Base-by-base conservation (phyloP, 1,284 basidiomycete genomes). In the Inonotus obliquus region DNA sequence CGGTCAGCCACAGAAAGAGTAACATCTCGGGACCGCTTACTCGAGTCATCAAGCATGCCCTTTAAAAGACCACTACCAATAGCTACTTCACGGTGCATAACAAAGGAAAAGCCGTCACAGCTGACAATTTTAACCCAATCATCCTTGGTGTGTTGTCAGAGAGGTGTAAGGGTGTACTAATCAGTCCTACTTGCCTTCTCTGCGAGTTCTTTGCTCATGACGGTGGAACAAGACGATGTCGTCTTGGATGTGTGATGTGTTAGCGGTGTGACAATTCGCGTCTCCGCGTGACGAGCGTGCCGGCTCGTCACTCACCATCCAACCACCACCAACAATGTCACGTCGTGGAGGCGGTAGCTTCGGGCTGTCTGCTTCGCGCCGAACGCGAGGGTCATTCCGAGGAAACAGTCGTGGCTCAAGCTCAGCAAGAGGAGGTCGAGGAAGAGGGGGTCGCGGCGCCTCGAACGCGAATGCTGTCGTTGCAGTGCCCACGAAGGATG, bases 81-180 rank as follows among this genome's bases (percentile, higher is more conserved):
- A 0, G 82, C 82, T 14, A 85, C 78, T 62, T 80, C 82, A 39
- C 84, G 77, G 54, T 75, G 77, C 39, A 87, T 78, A 48, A 89
- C 74, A 68, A 80, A 88, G 11, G 82, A 81, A 69, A 82, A 85
- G 1, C 84, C 85, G 63, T 87, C 84, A 9, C 70, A 75, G 71
- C 83, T 86, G 19, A 78, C 80, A 2, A 88, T 74, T n/a, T 81
- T 77, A 10, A 89, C 80, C 86, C 86, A 89, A 60, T 85, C 82
- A 38, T 54, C 38, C 37, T 49, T 29, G 19, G 1, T 44, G 17
- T 44, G 17, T 21, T n/a, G 4, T 44, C 10, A 48, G 21, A 41
- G 27, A 19, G 9, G 13, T 48, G n/a, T 39, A 11, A 56, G 4
- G 14, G 14, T 35, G 35, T 23, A 38, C 13, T n/a, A 54, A 9